A percentile compares a stretch with the other conserved stretches of the same genome.
These are phyloP conservation scores for Patellaria atrata DNA, from an alignment of 495 filamentous ascomycete genomes.

Conservation along the genomic window DNA sequence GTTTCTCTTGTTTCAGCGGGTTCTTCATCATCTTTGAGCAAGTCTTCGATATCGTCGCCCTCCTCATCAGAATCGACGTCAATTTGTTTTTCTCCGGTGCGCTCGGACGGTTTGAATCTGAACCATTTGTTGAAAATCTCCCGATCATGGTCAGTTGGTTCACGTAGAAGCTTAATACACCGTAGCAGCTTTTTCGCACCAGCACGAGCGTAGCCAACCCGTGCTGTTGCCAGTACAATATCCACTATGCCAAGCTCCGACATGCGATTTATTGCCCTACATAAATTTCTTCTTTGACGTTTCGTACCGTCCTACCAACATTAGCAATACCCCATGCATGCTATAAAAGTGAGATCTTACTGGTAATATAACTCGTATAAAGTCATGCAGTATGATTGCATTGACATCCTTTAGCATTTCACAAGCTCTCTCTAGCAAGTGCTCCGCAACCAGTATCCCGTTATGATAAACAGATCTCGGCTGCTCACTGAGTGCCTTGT, in stretches of 20 bases:
- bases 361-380: too few relatives aligned
- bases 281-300: too few relatives aligned
- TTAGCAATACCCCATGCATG: too few relatives aligned
- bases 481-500: slow-evolving; percentile 23
- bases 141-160: slow-evolving; percentile 53
- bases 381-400: too few relatives aligned
- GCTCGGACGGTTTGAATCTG: not conserved
- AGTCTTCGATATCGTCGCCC: slow-evolving; percentile 15
- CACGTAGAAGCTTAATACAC: slow-evolving; percentile 60
- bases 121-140: slow-evolving; percentile 30
- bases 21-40: slow-evolving; percentile 12
- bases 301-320: too few relatives aligned
- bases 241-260: too few relatives aligned
- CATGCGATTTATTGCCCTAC: too few relatives aligned
- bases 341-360: too few relatives aligned
- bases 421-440: slow-evolving; percentile 10
- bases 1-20: slow-evolving; percentile 10
- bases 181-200: slow-evolving; percentile 29
- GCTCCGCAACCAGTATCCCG: slow-evolving; percentile 7
- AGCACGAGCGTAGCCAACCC: slow-evolving; percentile 29
- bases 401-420: slow-evolving; percentile 10
- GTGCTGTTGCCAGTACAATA: slow-evolving; percentile 54
- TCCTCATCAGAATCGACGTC: slow-evolving; percentile 23
- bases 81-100: slow-evolving; percentile 14
- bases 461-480: slow-evolving; percentile 10